Conservation (phyloP, 805 yeast genomes). For the Saccharomycopsis babjevae region DNA sequence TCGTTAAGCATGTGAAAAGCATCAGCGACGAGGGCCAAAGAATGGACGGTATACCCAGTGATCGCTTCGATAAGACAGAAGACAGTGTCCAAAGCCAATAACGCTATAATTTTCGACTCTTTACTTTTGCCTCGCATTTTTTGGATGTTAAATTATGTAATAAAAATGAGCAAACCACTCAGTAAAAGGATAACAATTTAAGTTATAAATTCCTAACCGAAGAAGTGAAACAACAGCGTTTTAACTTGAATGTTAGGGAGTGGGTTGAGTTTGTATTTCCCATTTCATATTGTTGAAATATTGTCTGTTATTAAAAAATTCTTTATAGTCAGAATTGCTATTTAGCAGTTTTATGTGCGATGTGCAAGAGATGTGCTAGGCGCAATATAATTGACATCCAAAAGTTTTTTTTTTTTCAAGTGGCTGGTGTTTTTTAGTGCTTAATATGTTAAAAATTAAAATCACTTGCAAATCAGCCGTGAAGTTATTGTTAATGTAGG, state of each 20-base stretch:
- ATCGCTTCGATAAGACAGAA: conserved; percentile 82
- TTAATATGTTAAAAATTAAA: not conserved
- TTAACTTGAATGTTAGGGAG: not conserved
- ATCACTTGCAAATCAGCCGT: no score
- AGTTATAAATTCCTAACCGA: not conserved
- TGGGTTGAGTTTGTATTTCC: no score
- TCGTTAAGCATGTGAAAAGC: conserved; percentile 97
- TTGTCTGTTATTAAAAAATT: not conserved
- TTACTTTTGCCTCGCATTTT: conserved; percentile 26
- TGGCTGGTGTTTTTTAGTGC: not conserved
- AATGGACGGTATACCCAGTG: conserved; percentile 85
- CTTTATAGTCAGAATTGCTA: not conserved
- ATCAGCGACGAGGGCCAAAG: conserved; percentile 90
- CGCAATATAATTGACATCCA: not conserved
- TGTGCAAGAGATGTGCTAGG: not conserved
- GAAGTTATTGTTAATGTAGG: no score
- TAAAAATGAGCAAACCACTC: not conserved
- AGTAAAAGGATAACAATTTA: not conserved
- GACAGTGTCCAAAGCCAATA: conserved; percentile 64
- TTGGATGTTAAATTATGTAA: not conserved
- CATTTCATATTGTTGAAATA: no score
- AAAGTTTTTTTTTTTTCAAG: not conserved
- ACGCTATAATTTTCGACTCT: conserved; percentile 60
- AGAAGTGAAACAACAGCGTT: not conserved
- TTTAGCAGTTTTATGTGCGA: not conserved